phyloP scores from a whole-genome alignment of 495 filamentous ascomycete genomes.

The Penicillium dipodomyicola region DNA sequence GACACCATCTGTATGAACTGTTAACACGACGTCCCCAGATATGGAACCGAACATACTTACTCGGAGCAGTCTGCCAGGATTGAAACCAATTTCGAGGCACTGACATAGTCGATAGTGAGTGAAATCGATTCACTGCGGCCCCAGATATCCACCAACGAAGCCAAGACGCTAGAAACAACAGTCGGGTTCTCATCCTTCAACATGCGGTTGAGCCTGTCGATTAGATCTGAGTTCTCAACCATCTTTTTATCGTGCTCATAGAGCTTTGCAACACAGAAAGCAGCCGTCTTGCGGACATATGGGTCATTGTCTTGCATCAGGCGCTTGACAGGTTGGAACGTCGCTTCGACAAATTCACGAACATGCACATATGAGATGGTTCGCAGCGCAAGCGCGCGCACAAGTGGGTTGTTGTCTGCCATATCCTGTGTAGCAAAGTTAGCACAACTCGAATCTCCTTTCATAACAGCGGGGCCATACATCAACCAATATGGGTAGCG shows the following conservation, averaged over 20 bases:
- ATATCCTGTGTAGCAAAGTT: conserved; percentile 64
- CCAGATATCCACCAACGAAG: conserved; percentile 96
- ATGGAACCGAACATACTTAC: conserved; percentile 49
- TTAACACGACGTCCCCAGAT: conserved; percentile 24
- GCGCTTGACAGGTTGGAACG: conserved; percentile 75
- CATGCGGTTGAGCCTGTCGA: conserved; percentile 87
- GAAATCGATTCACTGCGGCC: conserved; percentile 96
- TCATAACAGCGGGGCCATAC: conserved; percentile 47
- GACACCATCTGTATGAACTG: conserved; percentile 75
- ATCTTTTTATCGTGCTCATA: conserved; percentile 93
- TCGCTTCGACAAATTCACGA: conserved; percentile 90
- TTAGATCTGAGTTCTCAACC: conserved; percentile 87
- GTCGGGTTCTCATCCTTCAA: conserved; percentile 95
- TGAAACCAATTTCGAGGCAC: conserved; percentile 95
- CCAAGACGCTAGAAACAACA: conserved; percentile 91
- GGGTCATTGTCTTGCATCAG: conserved; percentile 86
- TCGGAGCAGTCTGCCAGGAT: conserved; percentile 97
- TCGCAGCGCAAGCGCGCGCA: conserved; percentile 86
- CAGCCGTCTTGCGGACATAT: conserved; percentile 96
- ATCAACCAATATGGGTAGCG: conserved; percentile 79
- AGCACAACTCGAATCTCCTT: conserved; percentile 1
- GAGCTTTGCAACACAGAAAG: conserved; percentile 94
- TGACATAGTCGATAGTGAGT: conserved; percentile 94
- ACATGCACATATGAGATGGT: conserved; percentile 99
- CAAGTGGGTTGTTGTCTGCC: conserved; percentile 88